A percentile compares a stretch with the other conserved stretches of the same genome.
Conservation (phyloP, 2,329 filamentous ascomycete genomes). For the Thielaviopsis populi region DNA sequence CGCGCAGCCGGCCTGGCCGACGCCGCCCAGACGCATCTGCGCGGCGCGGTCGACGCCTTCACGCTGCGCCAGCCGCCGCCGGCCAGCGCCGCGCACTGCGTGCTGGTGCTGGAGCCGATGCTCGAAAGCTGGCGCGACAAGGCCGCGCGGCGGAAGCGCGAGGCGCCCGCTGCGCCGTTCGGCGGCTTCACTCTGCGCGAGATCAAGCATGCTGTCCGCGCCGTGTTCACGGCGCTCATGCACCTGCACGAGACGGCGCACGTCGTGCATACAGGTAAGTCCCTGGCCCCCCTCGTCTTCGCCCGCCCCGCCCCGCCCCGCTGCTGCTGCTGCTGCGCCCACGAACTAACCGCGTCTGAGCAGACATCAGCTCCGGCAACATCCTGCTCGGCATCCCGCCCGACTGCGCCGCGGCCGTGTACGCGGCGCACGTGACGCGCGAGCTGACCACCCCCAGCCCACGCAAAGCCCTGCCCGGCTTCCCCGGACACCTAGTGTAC, state of each 20-base stretch:
- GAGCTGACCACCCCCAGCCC: neutral
- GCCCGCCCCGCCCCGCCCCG: neutral
- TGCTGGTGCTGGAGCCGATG: neutral
- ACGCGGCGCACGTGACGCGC: neutral
- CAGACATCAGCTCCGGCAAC: constrained; percentile 5
- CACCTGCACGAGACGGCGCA: neutral
- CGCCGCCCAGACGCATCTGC: neutral
- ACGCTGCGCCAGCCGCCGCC: neutral
- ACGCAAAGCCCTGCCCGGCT: neutral
- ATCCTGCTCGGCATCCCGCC: neutral
- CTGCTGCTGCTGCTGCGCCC: neutral
- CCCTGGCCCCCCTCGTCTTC: no score
- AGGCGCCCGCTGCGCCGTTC: neutral
- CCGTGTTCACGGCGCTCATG: neutral
- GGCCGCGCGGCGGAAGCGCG: neutral
- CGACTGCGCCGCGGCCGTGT: neutral
- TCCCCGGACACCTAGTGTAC: neutral
- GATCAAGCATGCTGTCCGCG: neutral
- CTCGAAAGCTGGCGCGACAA: constrained; percentile 1
- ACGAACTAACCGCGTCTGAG: neutral
- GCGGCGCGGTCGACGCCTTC: neutral
- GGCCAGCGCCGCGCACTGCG: neutral
- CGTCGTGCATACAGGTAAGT: neutral
- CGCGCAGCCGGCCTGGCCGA: neutral
- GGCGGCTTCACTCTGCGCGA: neutral